Conservation (phyloP, 495 filamentous ascomycete genomes). For the Pyrenopolyporus hunteri region DNA sequence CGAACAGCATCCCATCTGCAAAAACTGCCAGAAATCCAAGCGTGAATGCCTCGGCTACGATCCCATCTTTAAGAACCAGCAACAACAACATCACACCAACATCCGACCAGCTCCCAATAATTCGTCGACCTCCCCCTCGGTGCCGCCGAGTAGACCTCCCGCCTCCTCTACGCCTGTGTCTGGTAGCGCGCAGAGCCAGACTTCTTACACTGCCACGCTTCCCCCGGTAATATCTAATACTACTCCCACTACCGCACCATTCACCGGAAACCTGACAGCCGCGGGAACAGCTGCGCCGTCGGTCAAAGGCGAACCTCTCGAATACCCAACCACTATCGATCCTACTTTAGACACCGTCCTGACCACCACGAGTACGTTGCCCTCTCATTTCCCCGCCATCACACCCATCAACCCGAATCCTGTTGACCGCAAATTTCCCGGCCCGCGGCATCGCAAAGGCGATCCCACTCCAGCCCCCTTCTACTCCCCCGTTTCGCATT, state of each 20-base stretch:
- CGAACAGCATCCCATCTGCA: slow-evolving; percentile 91
- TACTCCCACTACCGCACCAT: slow-evolving; percentile 32
- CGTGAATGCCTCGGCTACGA: slow-evolving; percentile 98
- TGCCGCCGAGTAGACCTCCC: slow-evolving; percentile 52
- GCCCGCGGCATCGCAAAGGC: slow-evolving; percentile 52
- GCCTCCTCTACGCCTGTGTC: slow-evolving; percentile 34
- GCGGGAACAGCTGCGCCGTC: slow-evolving; percentile 57
- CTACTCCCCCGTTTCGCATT: slow-evolving; percentile 31
- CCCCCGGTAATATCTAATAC: slow-evolving; percentile 42
- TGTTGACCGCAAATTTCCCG: slow-evolving; percentile 37
- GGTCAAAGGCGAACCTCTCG: slow-evolving; percentile 66
- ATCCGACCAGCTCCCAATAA: slow-evolving; percentile 42
- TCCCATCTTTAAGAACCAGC: slow-evolving; percentile 92
- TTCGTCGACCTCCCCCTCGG: slow-evolving; percentile 37
- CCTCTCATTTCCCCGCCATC: slow-evolving; percentile 47
- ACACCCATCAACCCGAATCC: slow-evolving; percentile 39
- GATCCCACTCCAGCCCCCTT: slow-evolving; percentile 41
- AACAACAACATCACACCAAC: slow-evolving; percentile 44
- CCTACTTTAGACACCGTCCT: slow-evolving; percentile 67
- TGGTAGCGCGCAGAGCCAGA: slow-evolving; percentile 37
- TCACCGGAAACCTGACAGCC: slow-evolving; percentile 43
- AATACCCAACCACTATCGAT: slow-evolving; percentile 75
- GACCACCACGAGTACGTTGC: slow-evolving; percentile 43
- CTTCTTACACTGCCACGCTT: slow-evolving; percentile 31
- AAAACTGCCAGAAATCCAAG: slow-evolving; percentile 98